Conservation (phyloP, 2,329 filamentous ascomycete species). For the Raffaelea albimanens region DNA sequence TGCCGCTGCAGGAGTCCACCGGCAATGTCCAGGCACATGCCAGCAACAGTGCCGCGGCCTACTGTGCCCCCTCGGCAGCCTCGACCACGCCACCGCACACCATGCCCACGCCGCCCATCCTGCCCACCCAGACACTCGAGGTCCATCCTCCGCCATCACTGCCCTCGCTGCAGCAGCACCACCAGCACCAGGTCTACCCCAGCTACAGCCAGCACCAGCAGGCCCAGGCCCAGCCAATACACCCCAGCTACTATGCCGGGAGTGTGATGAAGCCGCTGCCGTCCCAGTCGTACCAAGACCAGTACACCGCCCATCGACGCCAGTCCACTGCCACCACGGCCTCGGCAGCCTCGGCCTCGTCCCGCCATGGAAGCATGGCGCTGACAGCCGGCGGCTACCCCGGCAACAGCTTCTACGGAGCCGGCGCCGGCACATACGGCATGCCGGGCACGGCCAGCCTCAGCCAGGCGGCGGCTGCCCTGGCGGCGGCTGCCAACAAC, state of each 20-base stretch:
- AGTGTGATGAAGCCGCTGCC: constrained; percentile 8
- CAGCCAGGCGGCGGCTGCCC: background rate
- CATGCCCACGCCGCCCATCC: constrained; percentile 32
- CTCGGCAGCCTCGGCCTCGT: constrained; percentile 8
- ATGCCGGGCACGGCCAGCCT: background rate
- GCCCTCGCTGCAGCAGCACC: constrained; percentile 10
- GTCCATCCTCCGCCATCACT: background rate
- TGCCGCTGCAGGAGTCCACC: constrained; percentile 42
- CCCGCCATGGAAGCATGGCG: constrained; percentile 4
- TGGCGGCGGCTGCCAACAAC: background rate
- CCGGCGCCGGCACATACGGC: constrained; percentile 3
- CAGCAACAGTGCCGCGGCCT: constrained; percentile 6
- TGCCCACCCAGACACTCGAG: constrained; percentile 40
- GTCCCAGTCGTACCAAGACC: constrained; percentile 15
- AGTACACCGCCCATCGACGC: constrained; percentile 14
- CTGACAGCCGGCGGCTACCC: constrained; percentile 4
- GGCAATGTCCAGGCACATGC: constrained; percentile 36
- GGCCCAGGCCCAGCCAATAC: constrained; percentile 15
- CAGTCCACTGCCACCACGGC: constrained; percentile 3
- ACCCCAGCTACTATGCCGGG: constrained; percentile 5
- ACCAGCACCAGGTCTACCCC: constrained; percentile 9
- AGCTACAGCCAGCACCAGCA: constrained; percentile 8
- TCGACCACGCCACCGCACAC: constrained; percentile 8
- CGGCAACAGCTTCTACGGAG: constrained; percentile 3
- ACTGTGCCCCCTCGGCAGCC: constrained; percentile 6